These are phyloP conservation scores for Beta corolliflora DNA, from an alignment of 179 eudicot genomes.

Conservation along the genomic window DNA sequence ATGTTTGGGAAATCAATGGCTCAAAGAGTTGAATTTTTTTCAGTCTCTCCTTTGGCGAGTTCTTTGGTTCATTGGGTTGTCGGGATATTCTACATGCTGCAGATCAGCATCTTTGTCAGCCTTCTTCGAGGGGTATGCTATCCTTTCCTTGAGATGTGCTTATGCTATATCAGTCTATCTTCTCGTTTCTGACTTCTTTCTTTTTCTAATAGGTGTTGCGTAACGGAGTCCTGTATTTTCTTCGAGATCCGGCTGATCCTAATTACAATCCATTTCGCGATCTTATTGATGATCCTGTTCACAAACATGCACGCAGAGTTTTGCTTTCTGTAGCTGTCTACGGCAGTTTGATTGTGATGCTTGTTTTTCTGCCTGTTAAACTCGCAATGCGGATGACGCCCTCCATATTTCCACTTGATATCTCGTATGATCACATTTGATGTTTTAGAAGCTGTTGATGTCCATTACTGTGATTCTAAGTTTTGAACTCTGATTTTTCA, in stretches of 20 bases:
- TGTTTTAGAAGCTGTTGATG: not conserved
- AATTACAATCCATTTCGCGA: slow-evolving; percentile 98
- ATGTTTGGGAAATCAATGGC: slow-evolving; percentile 93
- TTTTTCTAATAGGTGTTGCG: slow-evolving; percentile 70
- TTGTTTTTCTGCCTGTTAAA: slow-evolving; percentile 91
- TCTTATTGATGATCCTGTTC: slow-evolving; percentile 97
- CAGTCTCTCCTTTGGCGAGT: slow-evolving; percentile 86
- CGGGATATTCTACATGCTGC: slow-evolving; percentile 95
- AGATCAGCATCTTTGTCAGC: slow-evolving; percentile 96
- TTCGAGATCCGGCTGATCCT: slow-evolving; percentile 99
- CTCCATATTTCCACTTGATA: slow-evolving; percentile 86
- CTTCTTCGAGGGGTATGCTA: slow-evolving; percentile 94
- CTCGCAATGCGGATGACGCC: slow-evolving; percentile 94
- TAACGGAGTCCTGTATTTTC: slow-evolving; percentile 89
- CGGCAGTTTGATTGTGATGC: slow-evolving; percentile 95
- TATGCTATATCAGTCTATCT: slow-evolving; percentile 3
- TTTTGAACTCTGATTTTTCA: not conserved
- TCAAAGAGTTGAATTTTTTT: slow-evolving; percentile 83
- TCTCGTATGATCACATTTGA: slow-evolving; percentile 61
- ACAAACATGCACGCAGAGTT: slow-evolving; percentile 98
- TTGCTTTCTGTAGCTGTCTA: slow-evolving; percentile 90
- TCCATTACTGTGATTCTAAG: not conserved
- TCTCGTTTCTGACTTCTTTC: slow-evolving; percentile 3
- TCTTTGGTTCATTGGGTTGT: slow-evolving; percentile 97
- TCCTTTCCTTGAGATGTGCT: slow-evolving; percentile 23